phyloP scores from a whole-genome alignment of 306 rosid genomes.

The Medicago lupulina region DNA sequence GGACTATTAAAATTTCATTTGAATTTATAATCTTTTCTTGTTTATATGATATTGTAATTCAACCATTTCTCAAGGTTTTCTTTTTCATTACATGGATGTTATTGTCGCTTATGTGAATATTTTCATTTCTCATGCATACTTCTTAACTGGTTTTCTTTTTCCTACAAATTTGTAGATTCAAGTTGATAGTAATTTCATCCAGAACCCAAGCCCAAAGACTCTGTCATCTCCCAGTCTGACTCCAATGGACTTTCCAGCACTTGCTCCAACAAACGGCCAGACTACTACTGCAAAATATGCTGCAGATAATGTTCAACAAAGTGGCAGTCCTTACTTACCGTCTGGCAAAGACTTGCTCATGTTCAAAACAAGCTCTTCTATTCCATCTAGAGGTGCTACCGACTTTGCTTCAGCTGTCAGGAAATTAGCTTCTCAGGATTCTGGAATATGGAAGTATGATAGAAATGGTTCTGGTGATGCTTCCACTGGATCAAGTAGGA shows the following conservation, averaged over 20 bases:
- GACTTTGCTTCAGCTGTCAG: constrained; percentile 96
- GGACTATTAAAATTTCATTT: constrained; percentile 6
- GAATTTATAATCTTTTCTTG: constrained; percentile 18
- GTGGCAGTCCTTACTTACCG: constrained; percentile 59
- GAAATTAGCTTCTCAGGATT: constrained; percentile 90
- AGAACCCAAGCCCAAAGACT: constrained; percentile 74
- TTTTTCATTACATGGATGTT: constrained; percentile 28
- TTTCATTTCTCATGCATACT: constrained; percentile 31
- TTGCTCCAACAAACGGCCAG: constrained; percentile 62
- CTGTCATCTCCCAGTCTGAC: constrained; percentile 75
- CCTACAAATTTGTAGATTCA: constrained; percentile 73
- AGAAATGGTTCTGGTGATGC: constrained; percentile 74
- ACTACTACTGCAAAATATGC: constrained; percentile 60
- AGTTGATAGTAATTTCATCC: constrained; percentile 81
- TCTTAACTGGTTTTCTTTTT: constrained; percentile 11
- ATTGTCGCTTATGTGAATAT: constrained; percentile 23
- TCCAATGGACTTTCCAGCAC: constrained; percentile 90
- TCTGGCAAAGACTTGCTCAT: constrained; percentile 78
- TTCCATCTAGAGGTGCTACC: constrained; percentile 72
- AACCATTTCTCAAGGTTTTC: constrained; percentile 2
- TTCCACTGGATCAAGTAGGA: constrained; percentile 83
- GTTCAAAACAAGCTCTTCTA: constrained; percentile 75
- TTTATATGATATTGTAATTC: constrained; percentile 13
- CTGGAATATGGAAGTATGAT: constrained; percentile 90
- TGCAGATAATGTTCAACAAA: constrained; percentile 77